A percentile compares a stretch with the other conserved stretches of the same genome.
Evolutionary conservation across 1,284 basidiomycete species (phyloP).

Genomic region (Tylopilus orsonianus): DNA sequence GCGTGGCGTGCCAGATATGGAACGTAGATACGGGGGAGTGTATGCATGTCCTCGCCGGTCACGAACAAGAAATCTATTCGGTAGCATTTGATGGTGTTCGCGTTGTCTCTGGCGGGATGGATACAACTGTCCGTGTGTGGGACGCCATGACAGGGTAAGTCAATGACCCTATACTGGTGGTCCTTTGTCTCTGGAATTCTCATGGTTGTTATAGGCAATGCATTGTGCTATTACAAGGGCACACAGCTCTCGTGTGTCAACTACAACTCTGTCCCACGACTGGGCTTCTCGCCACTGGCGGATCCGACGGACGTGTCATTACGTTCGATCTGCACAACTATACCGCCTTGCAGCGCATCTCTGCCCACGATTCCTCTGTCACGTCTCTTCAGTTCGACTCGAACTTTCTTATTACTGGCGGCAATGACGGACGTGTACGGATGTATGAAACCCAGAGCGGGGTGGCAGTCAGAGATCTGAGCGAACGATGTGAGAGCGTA

Average conservation of each 20-base stretch:
- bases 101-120: constrained; percentile 87
- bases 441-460: constrained; percentile 80
- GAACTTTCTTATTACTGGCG: constrained; percentile 77
- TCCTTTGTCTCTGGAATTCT: constrained; percentile 18
- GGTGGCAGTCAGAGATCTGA: constrained; percentile 73
- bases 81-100: constrained; percentile 89
- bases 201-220: constrained; percentile 57
- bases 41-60: constrained; percentile 83
- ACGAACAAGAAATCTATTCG: constrained; percentile 90
- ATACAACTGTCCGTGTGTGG: constrained; percentile 92
- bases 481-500: constrained; percentile 75
- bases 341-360: constrained; percentile 51
- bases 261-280: constrained; percentile 65
- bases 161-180: background rate
- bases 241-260: constrained; percentile 93
- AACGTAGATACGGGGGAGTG: constrained; percentile 84
- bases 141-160: constrained; percentile 73
- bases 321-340: constrained; percentile 74
- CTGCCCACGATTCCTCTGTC: constrained; percentile 89
- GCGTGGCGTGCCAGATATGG: constrained; percentile 61
- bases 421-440: constrained; percentile 90
- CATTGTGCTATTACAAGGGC: constrained; percentile 86
- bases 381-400: constrained; percentile 89
- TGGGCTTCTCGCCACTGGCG: constrained; percentile 79
- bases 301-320: constrained; percentile 92